Evolutionary conservation across 306 rosid species (phyloP), one percentile per base, ranked within the genome.

Genomic region (Ceratonia siliqua): DNA sequence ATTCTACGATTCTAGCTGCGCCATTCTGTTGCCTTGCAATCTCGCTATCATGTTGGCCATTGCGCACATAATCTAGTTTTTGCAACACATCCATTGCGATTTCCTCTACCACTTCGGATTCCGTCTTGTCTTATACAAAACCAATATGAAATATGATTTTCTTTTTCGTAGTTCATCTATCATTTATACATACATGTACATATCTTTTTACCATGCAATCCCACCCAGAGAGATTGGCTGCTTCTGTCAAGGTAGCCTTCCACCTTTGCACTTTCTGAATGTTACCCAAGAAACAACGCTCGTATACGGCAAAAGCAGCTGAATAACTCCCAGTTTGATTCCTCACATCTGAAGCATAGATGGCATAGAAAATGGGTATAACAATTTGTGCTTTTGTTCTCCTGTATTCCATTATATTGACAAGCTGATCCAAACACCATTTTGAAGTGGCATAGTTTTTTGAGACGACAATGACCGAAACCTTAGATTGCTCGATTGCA

Each of bases 311-410:
- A 2, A 78, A 78, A 0, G 68, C 73, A 50, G 0, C 22, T 6
- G 25, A 73, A 41, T 62, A 78, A 25, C 28, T 78, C 6, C 77
- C 77, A 0, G 57, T 70, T n/a, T 81, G 85, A 10, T 81, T 25
- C 7, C 85, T 6, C 1, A 81, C 79, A 28, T 25, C n/a, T 1
- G 77, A 45, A 2, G 82, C 82, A 18, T 66, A 58, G 0, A 65
- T n/a, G 12, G 55, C 57, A 49, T 81, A 81, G 45, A 81, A 81
- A 7, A 81, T n/a, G 0, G 85, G 85, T 5, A 81, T 20, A 2
- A 81, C 73, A 15, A 56, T 41, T 22, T 81, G 85, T 0, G 48
- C 45, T 5, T 27, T 71, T 0, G 21, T 25, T 5, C 24, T 81
- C 4, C 25, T 81, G 32, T 81, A 76, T 0, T 81, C 85, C 21